Evolutionary conservation across 1,139 yeast genomes (phyloP), one percentile per base, ranked within the genome.

Genomic region (Nakaseomyces bracarensis): DNA sequence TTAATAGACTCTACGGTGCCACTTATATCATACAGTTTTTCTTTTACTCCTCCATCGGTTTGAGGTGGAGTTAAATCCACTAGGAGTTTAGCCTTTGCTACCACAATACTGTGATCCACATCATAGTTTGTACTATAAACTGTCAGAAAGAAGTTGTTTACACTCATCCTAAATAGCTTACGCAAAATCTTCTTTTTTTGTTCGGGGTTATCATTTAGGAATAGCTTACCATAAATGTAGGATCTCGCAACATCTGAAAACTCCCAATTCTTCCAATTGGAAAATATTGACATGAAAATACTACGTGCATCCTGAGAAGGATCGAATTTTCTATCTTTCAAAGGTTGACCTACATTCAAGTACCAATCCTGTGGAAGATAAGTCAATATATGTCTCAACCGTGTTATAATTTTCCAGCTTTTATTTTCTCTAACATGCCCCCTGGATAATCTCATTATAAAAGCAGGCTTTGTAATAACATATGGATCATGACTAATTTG

Each of bases 201-300:
- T n/a, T 47, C 41, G 9, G 39, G 31, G 15, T 48, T 41, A 9
- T 51, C 51, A 8, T 45, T 40, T 16, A 46, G 41, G 27, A 58
- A 54, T 15, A 55, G 33, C 31, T 46, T 59, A 18, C 65, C 65
- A 51, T 80, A 75, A 44, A 80, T 69, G 40, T 68, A 72, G 41
- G 79, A 72, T 38, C 78, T 67, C 35, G 76, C 76, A 21, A 78
- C 70, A 52, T 75, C 74, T 6, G 72, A 64, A 46, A 75, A 77
- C 52, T 89, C 97, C 97, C 97, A 91, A 44, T 79, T 76, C 67
- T 96, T 75, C 96, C 97, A 89, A n/a, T 72, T 69, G 0, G 79
- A 68, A 54, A 86, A 85, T 0, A 79, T 69, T 3, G 69, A 66
- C 36, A 74, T 61, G 2, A 83, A 83, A 19, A 70, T 72, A 9